phyloP scores from a whole-genome alignment of 495 filamentous ascomycete species.

The Neurospora tetrasperma region DNA sequence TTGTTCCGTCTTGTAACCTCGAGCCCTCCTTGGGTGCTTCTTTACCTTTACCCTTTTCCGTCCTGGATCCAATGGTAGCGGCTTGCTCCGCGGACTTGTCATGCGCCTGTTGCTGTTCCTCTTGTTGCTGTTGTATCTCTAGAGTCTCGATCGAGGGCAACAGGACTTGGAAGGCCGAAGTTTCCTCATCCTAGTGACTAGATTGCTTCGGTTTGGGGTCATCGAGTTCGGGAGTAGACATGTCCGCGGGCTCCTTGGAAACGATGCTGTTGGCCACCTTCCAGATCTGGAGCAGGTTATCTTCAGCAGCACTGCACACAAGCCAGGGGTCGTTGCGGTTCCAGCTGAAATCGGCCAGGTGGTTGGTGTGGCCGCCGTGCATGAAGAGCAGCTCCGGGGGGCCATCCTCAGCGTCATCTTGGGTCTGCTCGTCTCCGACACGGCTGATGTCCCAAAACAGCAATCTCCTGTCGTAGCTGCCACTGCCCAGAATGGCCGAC shows the following conservation, averaged over 20 bases:
- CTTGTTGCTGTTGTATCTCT: neutral
- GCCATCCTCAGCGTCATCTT: conserved; percentile 93
- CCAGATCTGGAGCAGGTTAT: conserved; percentile 96
- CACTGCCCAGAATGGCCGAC: conserved; percentile 75
- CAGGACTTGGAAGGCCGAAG: conserved; percentile 1
- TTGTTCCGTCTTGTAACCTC: neutral
- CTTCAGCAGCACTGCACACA: conserved; percentile 86
- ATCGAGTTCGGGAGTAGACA: conserved; percentile 70
- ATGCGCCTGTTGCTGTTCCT: conserved; percentile 1
- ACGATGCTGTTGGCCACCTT: conserved; percentile 87
- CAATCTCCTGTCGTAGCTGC: conserved; percentile 83
- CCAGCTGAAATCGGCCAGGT: conserved; percentile 94
- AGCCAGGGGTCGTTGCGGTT: conserved; percentile 95
- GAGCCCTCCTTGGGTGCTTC: conserved; percentile 1
- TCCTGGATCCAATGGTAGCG: conserved; percentile 1
- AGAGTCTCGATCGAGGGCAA: neutral
- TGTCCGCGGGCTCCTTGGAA: conserved; percentile 66
- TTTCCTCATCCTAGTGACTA: neutral
- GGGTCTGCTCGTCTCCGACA: conserved; percentile 86
- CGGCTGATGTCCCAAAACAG: conserved; percentile 93
- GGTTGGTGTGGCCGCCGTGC: conserved; percentile 97
- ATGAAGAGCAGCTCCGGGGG: conserved; percentile 97
- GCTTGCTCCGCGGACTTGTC: neutral
- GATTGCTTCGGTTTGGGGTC: conserved; percentile 7
- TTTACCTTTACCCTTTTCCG: conserved; percentile 1